Evolutionary conservation across 176 grass and related monocot species (phyloP).

Genomic region (Carex myosuroides): DNA sequence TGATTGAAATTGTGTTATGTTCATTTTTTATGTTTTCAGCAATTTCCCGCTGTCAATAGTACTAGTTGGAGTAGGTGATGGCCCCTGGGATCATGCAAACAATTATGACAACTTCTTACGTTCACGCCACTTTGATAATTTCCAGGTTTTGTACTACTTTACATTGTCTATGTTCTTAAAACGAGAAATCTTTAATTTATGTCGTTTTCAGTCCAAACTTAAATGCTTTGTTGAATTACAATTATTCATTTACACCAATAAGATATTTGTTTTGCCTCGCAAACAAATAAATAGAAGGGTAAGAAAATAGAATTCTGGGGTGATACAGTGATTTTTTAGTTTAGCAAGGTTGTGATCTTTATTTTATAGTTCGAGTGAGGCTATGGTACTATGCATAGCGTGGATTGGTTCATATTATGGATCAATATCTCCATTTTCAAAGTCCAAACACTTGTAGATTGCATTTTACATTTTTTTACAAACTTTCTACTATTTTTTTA

Average conservation of each 20-base stretch:
- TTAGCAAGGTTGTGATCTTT: neutral
- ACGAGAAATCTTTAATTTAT: neutral
- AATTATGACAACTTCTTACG: slow-evolving; percentile 25
- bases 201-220: neutral
- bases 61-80: slow-evolving; percentile 36
- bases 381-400: too few relatives aligned
- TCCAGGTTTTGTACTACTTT: slow-evolving; percentile 25
- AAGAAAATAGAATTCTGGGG: neutral
- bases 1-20: neutral
- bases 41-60: slow-evolving; percentile 34
- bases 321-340: neutral
- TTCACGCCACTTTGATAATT: slow-evolving; percentile 32
- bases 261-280: neutral
- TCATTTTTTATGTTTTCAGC: slow-evolving; percentile 9
- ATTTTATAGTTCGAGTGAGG: neutral
- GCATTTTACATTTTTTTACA: too few relatives aligned
- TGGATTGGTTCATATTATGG: too few relatives aligned
- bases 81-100: slow-evolving; percentile 30
- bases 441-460: too few relatives aligned
- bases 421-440: too few relatives aligned
- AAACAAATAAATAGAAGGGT: neutral
- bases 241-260: neutral
- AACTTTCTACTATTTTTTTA: too few relatives aligned
- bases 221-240: neutral
- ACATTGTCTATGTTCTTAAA: neutral